Percentiles rank a stretch among this genome's conserved stretches.
These are phyloP conservation scores for Tylopilus sp. DNA, from an alignment of 768 basidiomycete genomes.

Conservation along the genomic window DNA sequence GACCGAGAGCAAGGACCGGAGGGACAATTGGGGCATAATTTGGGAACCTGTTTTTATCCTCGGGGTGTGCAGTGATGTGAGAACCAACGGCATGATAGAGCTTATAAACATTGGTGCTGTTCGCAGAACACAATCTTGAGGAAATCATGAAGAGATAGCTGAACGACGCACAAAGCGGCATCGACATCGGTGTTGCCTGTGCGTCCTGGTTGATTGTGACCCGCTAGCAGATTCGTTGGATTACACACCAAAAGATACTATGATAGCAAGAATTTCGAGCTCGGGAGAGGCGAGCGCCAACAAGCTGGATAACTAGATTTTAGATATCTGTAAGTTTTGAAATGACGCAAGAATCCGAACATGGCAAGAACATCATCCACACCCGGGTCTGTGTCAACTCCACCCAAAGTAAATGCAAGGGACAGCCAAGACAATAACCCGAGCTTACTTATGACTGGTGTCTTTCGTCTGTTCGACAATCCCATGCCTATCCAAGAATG, in stretches of 20 bases:
- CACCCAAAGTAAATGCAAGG: slow-evolving; percentile 2
- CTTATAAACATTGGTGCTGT: slow-evolving; percentile 72
- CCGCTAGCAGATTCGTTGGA: not conserved
- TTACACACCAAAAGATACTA: slow-evolving; percentile 68
- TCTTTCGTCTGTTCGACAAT: slow-evolving; percentile 24
- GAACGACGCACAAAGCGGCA: slow-evolving; percentile 49
- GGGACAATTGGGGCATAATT: slow-evolving; percentile 51
- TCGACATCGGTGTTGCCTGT: slow-evolving; percentile 71
- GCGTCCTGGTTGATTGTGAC: not conserved
- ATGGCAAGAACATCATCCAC: slow-evolving; percentile 81
- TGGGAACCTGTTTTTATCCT: slow-evolving; percentile 53
- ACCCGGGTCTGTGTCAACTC: slow-evolving; percentile 86
- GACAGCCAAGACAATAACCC: not conserved
- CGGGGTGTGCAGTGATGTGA: slow-evolving; percentile 55
- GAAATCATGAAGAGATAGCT: not conserved
- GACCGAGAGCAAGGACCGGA: slow-evolving; percentile 64
- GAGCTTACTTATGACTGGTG: slow-evolving; percentile 66
- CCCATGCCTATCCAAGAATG: slow-evolving; percentile 14
- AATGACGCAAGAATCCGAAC: slow-evolving; percentile 38
- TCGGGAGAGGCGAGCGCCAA: slow-evolving; percentile 82
- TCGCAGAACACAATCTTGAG: not conserved
- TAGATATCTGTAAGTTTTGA: not conserved
- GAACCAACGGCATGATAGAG: slow-evolving; percentile 63
- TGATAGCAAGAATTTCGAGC: slow-evolving; percentile 71
- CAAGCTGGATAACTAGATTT: slow-evolving; percentile 43